Evolutionary conservation across 1,284 basidiomycete species (phyloP).

Genomic region (Cryptococcus sp.): DNA sequence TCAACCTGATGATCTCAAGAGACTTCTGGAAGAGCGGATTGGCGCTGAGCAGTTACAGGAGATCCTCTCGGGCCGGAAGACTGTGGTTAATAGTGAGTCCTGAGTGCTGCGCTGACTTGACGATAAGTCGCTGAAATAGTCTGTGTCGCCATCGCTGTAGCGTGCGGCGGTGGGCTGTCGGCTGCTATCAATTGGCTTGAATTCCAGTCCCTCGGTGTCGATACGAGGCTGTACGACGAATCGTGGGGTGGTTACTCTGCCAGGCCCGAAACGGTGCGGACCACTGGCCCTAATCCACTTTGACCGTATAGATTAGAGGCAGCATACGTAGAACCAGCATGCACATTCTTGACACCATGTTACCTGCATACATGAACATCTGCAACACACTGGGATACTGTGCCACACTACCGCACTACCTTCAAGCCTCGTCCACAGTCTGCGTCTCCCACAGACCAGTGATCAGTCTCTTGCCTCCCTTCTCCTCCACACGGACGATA

Average conservation of each 20-base stretch:
- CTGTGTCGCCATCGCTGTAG: neutral
- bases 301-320: too few species aligned
- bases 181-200: constrained; percentile 16
- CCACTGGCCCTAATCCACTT: constrained; percentile 8
- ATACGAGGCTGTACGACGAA: constrained; percentile 15
- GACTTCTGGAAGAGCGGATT: neutral
- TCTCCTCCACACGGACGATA: constrained; percentile 16
- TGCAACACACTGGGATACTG: too few species aligned
- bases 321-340: neutral
- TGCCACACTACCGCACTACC: too few species aligned
- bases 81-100: constrained; percentile 13
- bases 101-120: neutral
- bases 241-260: constrained; percentile 15
- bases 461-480: constrained; percentile 13
- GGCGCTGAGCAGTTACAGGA: neutral
- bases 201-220: constrained; percentile 7
- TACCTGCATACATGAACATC: too few species aligned
- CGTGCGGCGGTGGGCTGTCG: constrained; percentile 15
- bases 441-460: constrained; percentile 17
- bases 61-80: constrained; percentile 1
- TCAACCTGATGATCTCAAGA: constrained; percentile 3
- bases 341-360: too few species aligned
- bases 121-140: neutral
- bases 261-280: constrained; percentile 5
- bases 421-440: constrained; percentile 8